Evolutionary conservation across 2,329 filamentous ascomycete species (phyloP).

Genomic region (Xylariaceae sp.): DNA sequence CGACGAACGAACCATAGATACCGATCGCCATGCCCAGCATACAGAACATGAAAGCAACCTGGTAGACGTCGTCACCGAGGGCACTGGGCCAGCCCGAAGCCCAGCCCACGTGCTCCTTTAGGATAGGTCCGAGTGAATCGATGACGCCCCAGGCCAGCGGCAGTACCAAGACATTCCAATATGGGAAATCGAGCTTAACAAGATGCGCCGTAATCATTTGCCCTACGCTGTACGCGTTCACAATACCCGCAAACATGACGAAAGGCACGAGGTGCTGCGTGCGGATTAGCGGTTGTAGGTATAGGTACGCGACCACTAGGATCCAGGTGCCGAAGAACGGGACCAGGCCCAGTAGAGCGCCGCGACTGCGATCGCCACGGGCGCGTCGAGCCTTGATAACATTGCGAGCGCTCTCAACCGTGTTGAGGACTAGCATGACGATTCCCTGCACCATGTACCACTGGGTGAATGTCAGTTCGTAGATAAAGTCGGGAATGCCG

Average conservation of each 20-base stretch:
- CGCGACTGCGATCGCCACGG: constrained; percentile 72
- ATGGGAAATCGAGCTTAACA: constrained; percentile 85
- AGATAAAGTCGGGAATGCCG: constrained; percentile 73
- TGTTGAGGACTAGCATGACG: constrained; percentile 84
- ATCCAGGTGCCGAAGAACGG: constrained; percentile 83
- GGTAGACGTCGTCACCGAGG: constrained; percentile 78
- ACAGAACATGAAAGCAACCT: constrained; percentile 88
- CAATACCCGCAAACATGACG: constrained; percentile 81
- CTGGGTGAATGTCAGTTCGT: constrained; percentile 84
- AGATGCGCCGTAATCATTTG: constrained; percentile 96
- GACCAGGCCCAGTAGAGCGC: constrained; percentile 79
- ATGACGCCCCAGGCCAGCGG: constrained; percentile 79
- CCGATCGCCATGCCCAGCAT: constrained; percentile 85
- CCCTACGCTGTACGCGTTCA: constrained; percentile 94
- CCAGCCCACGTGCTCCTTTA: constrained; percentile 66
- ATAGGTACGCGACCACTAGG: constrained; percentile 78
- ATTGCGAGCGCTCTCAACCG: constrained; percentile 77
- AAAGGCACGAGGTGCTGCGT: constrained; percentile 87
- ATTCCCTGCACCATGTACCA: constrained; percentile 91
- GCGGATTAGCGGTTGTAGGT: constrained; percentile 83
- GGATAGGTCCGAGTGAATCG: constrained; percentile 76
- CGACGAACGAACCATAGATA: constrained; percentile 96
- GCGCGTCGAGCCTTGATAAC: constrained; percentile 81
- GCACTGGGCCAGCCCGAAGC: constrained; percentile 75
- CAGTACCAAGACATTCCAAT: constrained; percentile 82